Conservation (phyloP, 495 filamentous ascomycete species). For the Neurospora tetrasperma region DNA sequence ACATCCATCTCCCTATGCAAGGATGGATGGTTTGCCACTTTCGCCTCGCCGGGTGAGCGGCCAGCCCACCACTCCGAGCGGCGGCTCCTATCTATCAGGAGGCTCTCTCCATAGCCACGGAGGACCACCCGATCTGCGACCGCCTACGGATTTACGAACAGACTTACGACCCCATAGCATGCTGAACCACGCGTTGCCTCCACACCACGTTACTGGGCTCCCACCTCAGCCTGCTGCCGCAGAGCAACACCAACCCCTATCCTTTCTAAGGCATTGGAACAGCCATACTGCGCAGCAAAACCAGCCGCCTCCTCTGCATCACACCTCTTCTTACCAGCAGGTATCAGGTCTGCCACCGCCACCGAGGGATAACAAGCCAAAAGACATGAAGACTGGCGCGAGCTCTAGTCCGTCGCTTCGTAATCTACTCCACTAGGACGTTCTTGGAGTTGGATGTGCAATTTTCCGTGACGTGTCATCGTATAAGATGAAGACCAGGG, state of each 20-base stretch:
- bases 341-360: background rate
- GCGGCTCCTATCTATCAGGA: slow-evolving; percentile 11
- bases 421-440: slow-evolving; percentile 54
- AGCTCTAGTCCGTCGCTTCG: slow-evolving; percentile 69
- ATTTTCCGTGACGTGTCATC: background rate
- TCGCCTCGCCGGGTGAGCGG: slow-evolving; percentile 29
- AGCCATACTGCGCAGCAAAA: slow-evolving; percentile 1
- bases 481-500: background rate
- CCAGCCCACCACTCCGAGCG: slow-evolving; percentile 18
- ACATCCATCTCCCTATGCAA: slow-evolving; percentile 19
- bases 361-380: slow-evolving; percentile 1
- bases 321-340: slow-evolving; percentile 26
- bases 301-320: slow-evolving; percentile 11
- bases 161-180: slow-evolving; percentile 25
- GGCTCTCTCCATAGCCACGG: slow-evolving; percentile 14
- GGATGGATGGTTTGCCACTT: slow-evolving; percentile 27
- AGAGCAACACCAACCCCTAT: slow-evolving; percentile 25
- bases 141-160: background rate
- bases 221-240: slow-evolving; percentile 17
- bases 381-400: slow-evolving; percentile 45
- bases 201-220: slow-evolving; percentile 13
- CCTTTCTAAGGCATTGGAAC: slow-evolving; percentile 23
- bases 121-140: slow-evolving; percentile 12
- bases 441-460: background rate
- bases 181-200: slow-evolving; percentile 16